Base-by-base conservation (phyloP, 2,329 filamentous ascomycete species). In the Arthrobotrys musiformis region DNA sequence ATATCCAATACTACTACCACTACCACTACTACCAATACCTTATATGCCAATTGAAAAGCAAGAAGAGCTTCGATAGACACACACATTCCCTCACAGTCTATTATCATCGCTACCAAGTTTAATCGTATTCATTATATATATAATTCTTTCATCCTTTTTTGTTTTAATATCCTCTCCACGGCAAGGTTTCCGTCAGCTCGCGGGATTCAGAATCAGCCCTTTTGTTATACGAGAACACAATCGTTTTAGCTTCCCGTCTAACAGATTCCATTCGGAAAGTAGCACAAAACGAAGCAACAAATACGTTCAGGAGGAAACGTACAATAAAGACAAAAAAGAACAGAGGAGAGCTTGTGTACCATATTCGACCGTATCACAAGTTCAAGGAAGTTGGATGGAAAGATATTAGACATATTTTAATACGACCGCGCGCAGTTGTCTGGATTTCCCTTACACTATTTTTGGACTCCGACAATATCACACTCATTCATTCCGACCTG, bases 351-450 rank as follows among this genome's bases (percentile, higher is more conserved):
- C 63, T 75, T 75, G 70, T 75, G 68, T 76, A 70, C 64, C 44
- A 60, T 50, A 42, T 61, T 52, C 72, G 64, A 76, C 72, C 5
- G 72, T 76, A 70, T 70, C 72, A 70, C 72, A 76, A 76, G 66
- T 42, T 56, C 58, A 70, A 69, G 58, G 64, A 69, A 70, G 58
- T 76, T 69, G 72, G 64, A 76, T 70, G 64, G 66, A 76, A 76
- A 76, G 64, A 70, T 50, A 76, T 76, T 76, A 70, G 64, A 76
- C 64, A 76, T 70, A 50, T 70, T 66, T 76, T 76, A 61, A 76
- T 76, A 76, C 72, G 52, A 69, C 64, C 42, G 24, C 62, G 61
- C 30, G 8, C 40, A n/a, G 58, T 66, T 62, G 72, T 70, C 72
- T 66, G 72, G 72, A 76, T 66, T 64, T 70, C 40, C 42, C 56